Base-by-base conservation (phyloP, 495 filamentous ascomycete genomes). In the Aspergillus conjunctus region DNA sequence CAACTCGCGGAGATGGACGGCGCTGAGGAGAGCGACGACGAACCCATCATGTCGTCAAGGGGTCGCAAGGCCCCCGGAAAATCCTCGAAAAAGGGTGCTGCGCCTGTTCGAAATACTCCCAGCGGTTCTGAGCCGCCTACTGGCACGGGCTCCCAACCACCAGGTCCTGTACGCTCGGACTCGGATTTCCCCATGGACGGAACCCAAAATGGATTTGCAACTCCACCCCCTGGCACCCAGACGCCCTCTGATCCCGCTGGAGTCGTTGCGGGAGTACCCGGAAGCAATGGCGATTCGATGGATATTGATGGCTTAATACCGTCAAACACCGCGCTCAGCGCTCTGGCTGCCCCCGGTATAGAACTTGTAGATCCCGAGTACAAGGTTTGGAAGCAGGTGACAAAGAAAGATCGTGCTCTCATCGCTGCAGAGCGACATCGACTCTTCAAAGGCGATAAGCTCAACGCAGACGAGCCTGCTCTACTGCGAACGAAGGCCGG, bases 351-450 rank as follows among this genome's bases (percentile, higher is more conserved):
- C 7, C 65, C 76, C 11, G 76, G 74, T 4, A 66, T 73, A 15
- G 88, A 89, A 49, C 66, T 86, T 51, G 88, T 97, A 62, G 93
- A 97, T 65, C 85, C 91, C 1, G 93, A 96, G 65, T 96, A 93
- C 77, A 95, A 95, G 69, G 90, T 92, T 43, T 99, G 94, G 94
- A 99, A 98, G 78, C 93, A 96, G 71, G 91, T 97, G 39, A 99
- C 94, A 3, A 97, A 97, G 74, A 96, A 95, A 71, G 92, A 95
- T 61, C 86, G 94, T 48, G 94, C 94, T n/a, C 77, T 89, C 14
- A 85, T 93, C 41, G 92, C 94, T 10, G 85, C 88, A 48, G 81
- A 84, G 61, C 64, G 94, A 22, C 88, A 93, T 73, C 88, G 90
- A 49, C 81, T 98, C 20, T 93, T 99, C 68, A 85, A 87, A 58